Evolutionary conservation across 2,329 filamentous ascomycete genomes (phyloP).

Genomic region (Neonectria sp.): DNA sequence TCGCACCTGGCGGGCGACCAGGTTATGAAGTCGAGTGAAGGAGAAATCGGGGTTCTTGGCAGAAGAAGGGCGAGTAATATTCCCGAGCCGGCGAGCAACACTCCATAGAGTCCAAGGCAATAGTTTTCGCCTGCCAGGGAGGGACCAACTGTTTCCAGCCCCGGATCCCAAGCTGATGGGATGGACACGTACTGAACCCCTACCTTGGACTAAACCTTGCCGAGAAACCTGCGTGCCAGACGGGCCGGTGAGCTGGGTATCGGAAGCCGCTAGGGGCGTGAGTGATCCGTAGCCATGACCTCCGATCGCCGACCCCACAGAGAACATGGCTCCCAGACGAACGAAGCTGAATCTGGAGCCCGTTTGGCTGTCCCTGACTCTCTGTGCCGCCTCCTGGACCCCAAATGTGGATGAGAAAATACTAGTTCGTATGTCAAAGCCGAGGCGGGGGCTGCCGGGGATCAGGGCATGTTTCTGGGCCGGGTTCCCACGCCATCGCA

Average conservation of each 20-base stretch:
- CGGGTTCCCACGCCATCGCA: neutral
- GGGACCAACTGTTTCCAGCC: slow-evolving; percentile 23
- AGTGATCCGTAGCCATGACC: slow-evolving; percentile 33
- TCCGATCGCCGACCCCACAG: slow-evolving; percentile 38
- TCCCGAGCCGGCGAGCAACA: slow-evolving; percentile 25
- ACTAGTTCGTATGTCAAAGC: slow-evolving; percentile 28
- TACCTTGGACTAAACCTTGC: slow-evolving; percentile 38
- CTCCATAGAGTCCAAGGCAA: slow-evolving; percentile 24
- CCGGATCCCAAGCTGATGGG: slow-evolving; percentile 23
- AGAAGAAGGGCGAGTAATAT: slow-evolving; percentile 21
- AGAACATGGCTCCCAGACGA: slow-evolving; percentile 27
- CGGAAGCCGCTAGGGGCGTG: slow-evolving; percentile 36
- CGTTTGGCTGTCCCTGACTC: slow-evolving; percentile 13
- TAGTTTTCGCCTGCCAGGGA: slow-evolving; percentile 22
- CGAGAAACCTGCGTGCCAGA: slow-evolving; percentile 36
- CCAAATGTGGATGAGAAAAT: slow-evolving; percentile 18
- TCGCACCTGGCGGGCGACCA: slow-evolving; percentile 9
- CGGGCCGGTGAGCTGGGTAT: slow-evolving; percentile 41
- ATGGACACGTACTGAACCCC: slow-evolving; percentile 30
- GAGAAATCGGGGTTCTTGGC: slow-evolving; percentile 13
- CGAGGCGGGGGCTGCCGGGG: slow-evolving; percentile 15
- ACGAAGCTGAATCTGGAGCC: slow-evolving; percentile 35
- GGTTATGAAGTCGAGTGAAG: slow-evolving; percentile 19
- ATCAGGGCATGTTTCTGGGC: slow-evolving; percentile 16
- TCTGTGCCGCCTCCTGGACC: slow-evolving; percentile 31